Evolutionary conservation across 208 protist species (phyloP), one percentile per base, ranked within the genome.

Genomic region (Plasmodiophora brassicae): DNA sequence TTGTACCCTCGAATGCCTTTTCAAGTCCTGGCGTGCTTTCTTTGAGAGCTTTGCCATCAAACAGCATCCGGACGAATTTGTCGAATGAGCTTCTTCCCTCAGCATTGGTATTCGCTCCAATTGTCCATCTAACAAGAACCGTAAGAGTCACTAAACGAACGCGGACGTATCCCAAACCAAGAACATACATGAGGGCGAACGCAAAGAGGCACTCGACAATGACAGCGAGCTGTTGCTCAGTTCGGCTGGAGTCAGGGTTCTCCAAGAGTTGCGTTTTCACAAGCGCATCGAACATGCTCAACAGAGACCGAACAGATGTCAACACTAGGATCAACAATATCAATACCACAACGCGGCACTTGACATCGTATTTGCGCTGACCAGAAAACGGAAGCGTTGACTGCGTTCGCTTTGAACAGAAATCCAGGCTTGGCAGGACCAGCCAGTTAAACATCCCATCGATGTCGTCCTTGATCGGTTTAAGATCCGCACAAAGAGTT

Each of bases 71-170:
- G 41, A 99, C 87, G 46, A 94, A 98, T 60, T 91, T 91, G 92
- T 98, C 96, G 91, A 99, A 99, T 1, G 89, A 90, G 46, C 92
- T 89, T 8, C 96, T 94, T 50, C 96, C 96, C 20, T 91, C 88
- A 45, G 91, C 91, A 89, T 98, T 95, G 45, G 94, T 94, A 1
- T 96, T 97, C 22, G 93, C 96, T n/a, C 98, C 97, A 83, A 98
- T 94, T 53, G 95, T 97, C 97, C 98, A 99, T 78, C 65, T 78
- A 38, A 32, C 32, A 78, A 5, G 14, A 78, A 5, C n/a, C n/a
- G n/a, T n/a, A n/a, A n/a, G n/a, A n/a, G n/a, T n/a, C n/a, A 32
- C 20, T 8, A 32, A 36, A n/a, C 20, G n/a, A 5, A 32, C n/a
- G 5, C 5, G n/a, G 5, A 32, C 5, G 5, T 78, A 5, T 78